Base-by-base conservation (phyloP, 306 rosid genomes). In the Betula pendula region DNA sequence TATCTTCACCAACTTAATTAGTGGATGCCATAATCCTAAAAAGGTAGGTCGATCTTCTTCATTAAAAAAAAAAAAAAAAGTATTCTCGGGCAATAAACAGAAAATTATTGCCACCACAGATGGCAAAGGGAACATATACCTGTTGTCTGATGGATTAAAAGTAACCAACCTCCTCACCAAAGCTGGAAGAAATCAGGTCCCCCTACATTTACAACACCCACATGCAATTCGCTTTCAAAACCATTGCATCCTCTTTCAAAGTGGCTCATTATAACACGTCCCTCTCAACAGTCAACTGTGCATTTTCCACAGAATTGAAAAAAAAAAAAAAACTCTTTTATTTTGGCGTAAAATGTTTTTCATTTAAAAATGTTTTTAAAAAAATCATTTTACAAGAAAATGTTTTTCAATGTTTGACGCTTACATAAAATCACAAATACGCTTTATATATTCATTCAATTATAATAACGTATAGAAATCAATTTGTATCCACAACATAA, bases 201-300 rank as follows among this genome's bases (percentile, higher is more conserved):
- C 88, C 86, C 82, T 65, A 70, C 84, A 88, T 84, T 89, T 77
- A 84, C 85, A 77, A 62, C 95, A 73, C 69, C 88, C 95, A 91
- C 91, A 81, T 91, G 93, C 85, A 83, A 70, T 76, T 89, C 86
- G 33, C 82, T 79, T 65, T 81, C 96, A 63, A 15, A 77, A 68
- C 19, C 76, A 75, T 35, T 51, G 16, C 48, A 68, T 71, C 67
- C 68, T 75, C 14, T 24, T 9, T 62, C 12, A 66, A 29, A 15
- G 6, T 8, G 20, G 44, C 48, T 43, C 47, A 48, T 63, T 27
- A 73, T 71, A 77, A 48, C 27, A 58, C 78, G 31, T 74, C 81
- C 50, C 58, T 51, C 29, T 81, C 62, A 15, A 2, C 73, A 6
- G 33, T 22, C 47, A 17, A 8, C 45, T 24, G 10, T 20, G 29